A percentile compares a stretch with the other conserved stretches of the same genome.
Conservation (phyloP, 2,329 filamentous ascomycete species). For the Neonectria sp. region DNA sequence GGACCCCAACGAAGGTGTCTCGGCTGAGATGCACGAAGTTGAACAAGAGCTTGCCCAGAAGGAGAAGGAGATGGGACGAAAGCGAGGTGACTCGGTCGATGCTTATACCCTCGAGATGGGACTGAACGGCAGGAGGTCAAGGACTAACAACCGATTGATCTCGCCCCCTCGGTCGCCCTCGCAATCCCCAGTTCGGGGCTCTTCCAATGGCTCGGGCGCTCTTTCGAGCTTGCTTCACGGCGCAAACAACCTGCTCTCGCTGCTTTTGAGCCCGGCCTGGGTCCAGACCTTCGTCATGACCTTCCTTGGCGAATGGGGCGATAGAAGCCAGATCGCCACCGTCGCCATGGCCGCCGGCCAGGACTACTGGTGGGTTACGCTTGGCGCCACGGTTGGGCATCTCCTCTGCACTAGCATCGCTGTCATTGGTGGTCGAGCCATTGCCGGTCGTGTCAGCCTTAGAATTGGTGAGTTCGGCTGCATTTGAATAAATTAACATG, state of each 20-base stretch:
- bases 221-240: conserved; percentile 68
- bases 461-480: conserved; percentile 83
- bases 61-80: conserved; percentile 80
- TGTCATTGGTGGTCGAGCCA: conserved; percentile 91
- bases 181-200: conserved; percentile 77
- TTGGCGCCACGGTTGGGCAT: conserved; percentile 89
- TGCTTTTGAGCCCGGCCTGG: conserved; percentile 95
- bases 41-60: conserved; percentile 95
- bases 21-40: conserved; percentile 98
- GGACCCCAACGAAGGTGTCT: conserved; percentile 89
- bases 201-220: conserved; percentile 61
- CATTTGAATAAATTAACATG: neutral
- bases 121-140: conserved; percentile 77
- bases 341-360: conserved; percentile 99
- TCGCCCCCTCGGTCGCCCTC: conserved; percentile 86
- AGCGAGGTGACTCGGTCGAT: conserved; percentile 75
- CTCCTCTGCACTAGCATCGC: conserved; percentile 91
- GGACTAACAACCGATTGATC: conserved; percentile 83
- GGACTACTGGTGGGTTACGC: conserved; percentile 99
- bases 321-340: conserved; percentile 96
- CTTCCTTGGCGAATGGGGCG: conserved; percentile 98
- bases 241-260: conserved; percentile 86
- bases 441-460: conserved; percentile 94
- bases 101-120: conserved; percentile 88
- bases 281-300: conserved; percentile 99